These are phyloP conservation scores for Xylaria intraflava DNA, from an alignment of 495 filamentous ascomycete genomes.

Conservation along the genomic window DNA sequence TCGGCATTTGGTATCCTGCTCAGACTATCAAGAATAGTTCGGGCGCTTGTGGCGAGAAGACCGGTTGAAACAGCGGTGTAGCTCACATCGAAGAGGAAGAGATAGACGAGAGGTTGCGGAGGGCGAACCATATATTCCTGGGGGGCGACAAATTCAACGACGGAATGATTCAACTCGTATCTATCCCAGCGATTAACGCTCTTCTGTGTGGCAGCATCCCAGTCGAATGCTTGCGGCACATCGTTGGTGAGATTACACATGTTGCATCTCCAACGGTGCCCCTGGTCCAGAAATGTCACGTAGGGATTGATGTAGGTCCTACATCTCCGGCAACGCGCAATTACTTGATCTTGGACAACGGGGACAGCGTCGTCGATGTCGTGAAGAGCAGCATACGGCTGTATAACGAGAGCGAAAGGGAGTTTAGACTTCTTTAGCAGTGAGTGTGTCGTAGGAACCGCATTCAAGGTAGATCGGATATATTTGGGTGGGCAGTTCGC, in stretches of 20 bases:
- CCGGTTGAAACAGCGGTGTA: conserved; percentile 85
- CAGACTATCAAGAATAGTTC: conserved; percentile 90
- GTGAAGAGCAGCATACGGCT: conserved; percentile 88
- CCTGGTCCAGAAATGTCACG: conserved; percentile 91
- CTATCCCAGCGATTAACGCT: conserved; percentile 83
- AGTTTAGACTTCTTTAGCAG: conserved; percentile 94
- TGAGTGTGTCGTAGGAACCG: conserved; percentile 81
- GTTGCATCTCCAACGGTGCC: conserved; percentile 97
- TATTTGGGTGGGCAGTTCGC: conserved; percentile 93
- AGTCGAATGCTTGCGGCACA: conserved; percentile 96
- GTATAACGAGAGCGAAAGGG: conserved; percentile 91
- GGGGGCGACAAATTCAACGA: conserved; percentile 94
- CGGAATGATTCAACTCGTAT: conserved; percentile 84
- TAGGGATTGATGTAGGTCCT: conserved; percentile 97
- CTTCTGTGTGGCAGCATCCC: conserved; percentile 88
- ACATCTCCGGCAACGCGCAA: conserved; percentile 90
- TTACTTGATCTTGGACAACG: conserved; percentile 92
- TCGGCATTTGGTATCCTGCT: conserved; percentile 97
- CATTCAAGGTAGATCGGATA: conserved; percentile 89
- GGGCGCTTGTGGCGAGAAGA: conserved; percentile 87
- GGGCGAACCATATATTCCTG: conserved; percentile 99
- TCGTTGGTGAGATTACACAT: conserved; percentile 99
- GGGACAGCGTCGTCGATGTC: conserved; percentile 87
- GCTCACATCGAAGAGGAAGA: conserved; percentile 96
- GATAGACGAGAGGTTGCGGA: conserved; percentile 93